Evolutionary conservation across 176 grass and related monocot genomes (phyloP).

Genomic region (Calamus simplicifolius): DNA sequence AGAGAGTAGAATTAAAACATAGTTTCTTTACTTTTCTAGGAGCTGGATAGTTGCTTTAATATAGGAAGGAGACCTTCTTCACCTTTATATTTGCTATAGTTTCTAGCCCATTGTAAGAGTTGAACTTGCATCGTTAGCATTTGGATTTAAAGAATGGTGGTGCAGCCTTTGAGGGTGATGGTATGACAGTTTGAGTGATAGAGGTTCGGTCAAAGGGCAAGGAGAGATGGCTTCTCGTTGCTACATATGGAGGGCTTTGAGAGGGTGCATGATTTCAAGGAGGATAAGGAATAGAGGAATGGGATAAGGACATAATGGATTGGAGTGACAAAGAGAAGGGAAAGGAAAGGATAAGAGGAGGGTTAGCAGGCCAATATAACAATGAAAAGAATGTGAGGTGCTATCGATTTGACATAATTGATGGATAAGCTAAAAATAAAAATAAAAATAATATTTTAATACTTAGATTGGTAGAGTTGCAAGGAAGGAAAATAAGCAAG

Average conservation of each 20-base stretch:
- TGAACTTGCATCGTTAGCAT: conserved; percentile 43
- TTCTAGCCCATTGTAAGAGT: conserved; percentile 5
- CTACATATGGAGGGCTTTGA: neutral
- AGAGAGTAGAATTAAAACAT: too few relatives aligned
- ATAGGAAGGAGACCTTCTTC: conserved; percentile 32
- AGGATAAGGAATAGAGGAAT: too few relatives aligned
- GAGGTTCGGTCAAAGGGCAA: too few relatives aligned
- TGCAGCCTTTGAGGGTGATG: neutral
- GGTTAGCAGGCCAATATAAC: too few relatives aligned
- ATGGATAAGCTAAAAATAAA: too few relatives aligned
- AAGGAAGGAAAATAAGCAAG: too few relatives aligned
- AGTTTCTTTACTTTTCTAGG: conserved; percentile 47
- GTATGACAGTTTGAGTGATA: neutral
- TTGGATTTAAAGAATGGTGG: conserved; percentile 12
- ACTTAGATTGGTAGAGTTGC: too few relatives aligned
- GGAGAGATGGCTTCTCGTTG: neutral
- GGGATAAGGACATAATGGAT: neutral
- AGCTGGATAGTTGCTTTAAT: conserved; percentile 36
- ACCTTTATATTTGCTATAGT: conserved; percentile 34
- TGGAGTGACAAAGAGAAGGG: neutral
- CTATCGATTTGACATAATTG: too few relatives aligned
- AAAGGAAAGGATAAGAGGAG: too few relatives aligned
- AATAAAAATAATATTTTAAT: too few relatives aligned
- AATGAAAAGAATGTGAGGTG: too few relatives aligned
- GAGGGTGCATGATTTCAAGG: neutral